These are phyloP conservation scores for Monosporozyma siamensis DNA, from an alignment of 805 yeast species.

Conservation along the genomic window DNA sequence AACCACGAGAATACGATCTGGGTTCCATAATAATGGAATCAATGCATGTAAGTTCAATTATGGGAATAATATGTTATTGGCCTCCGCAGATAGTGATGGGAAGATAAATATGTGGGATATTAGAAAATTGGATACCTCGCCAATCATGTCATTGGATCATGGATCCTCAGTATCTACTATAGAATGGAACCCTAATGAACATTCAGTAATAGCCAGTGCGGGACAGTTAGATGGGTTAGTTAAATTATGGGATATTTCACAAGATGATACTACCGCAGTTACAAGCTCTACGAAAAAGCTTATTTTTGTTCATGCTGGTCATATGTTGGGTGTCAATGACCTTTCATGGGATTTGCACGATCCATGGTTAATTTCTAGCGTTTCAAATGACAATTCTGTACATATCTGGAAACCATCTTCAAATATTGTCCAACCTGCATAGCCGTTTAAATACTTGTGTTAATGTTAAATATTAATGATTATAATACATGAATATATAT, in stretches of 20 bases:
- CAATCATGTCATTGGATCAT: conserved; percentile 26
- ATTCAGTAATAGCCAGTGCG: conserved; percentile 51
- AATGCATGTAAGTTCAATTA: conserved; percentile 56
- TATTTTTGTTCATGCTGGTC: conserved; percentile 74
- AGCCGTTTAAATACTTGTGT: not conserved
- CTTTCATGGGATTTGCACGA: conserved; percentile 72
- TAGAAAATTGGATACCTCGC: conserved; percentile 32
- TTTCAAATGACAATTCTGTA: conserved; percentile 76
- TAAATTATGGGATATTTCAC: conserved; percentile 48
- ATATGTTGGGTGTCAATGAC: conserved; percentile 78
- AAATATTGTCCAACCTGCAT: conserved; percentile 23
- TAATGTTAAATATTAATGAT: not conserved
- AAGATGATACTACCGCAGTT: conserved; percentile 12
- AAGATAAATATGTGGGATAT: conserved; percentile 54
- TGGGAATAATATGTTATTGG: conserved; percentile 45
- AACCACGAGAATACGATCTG: conserved; percentile 1
- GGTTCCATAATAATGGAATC: conserved; percentile 30
- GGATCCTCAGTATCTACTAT: conserved; percentile 53
- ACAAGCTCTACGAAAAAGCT: conserved; percentile 14
- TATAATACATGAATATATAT: not conserved
- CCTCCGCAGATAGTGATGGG: conserved; percentile 60
- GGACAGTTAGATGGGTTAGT: conserved; percentile 58
- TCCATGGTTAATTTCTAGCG: conserved; percentile 63
- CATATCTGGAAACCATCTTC: conserved; percentile 72
- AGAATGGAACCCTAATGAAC: conserved; percentile 60